A percentile compares a stretch with the other conserved stretches of the same genome.
Conservation (phyloP, 2,329 filamentous ascomycete species). For the Fusarium metavorans region DNA sequence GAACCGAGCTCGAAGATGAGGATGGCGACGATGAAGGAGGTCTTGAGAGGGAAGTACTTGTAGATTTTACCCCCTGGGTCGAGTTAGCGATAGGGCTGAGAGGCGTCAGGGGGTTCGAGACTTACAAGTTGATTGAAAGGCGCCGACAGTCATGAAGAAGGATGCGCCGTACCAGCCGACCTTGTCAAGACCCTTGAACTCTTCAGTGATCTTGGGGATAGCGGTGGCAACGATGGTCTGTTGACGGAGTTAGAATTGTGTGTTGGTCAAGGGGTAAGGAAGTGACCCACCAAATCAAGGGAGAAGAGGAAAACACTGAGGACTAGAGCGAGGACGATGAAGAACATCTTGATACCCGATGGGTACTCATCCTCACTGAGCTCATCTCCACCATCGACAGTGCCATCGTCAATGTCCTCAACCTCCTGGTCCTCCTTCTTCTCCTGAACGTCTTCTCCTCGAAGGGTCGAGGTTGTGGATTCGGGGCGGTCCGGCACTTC, state of each 20-base stretch:
- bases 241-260: slow-evolving; percentile 6
- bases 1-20: slow-evolving; percentile 67
- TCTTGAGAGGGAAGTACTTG: slow-evolving; percentile 65
- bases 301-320: slow-evolving; percentile 63
- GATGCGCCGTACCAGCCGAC: slow-evolving; percentile 71
- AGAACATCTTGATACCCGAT: slow-evolving; percentile 52
- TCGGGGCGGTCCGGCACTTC: slow-evolving; percentile 35
- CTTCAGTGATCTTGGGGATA: slow-evolving; percentile 67
- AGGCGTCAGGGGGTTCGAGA: slow-evolving; percentile 7
- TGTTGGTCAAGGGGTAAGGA: background rate
- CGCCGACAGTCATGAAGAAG: slow-evolving; percentile 63
- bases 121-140: slow-evolving; percentile 58
- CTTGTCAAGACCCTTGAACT: slow-evolving; percentile 64
- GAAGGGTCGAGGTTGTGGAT: slow-evolving; percentile 47
- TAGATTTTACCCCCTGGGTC: slow-evolving; percentile 58
- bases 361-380: slow-evolving; percentile 54
- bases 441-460: slow-evolving; percentile 45
- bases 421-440: slow-evolving; percentile 43
- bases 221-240: slow-evolving; percentile 69
- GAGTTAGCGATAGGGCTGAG: slow-evolving; percentile 35
- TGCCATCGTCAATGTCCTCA: slow-evolving; percentile 38
- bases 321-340: slow-evolving; percentile 61
- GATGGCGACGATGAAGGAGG: slow-evolving; percentile 61
- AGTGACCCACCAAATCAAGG: slow-evolving; percentile 57
- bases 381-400: slow-evolving; percentile 31